phyloP scores from a whole-genome alignment of 1,284 basidiomycete species.

The Fistulina hepatica region DNA sequence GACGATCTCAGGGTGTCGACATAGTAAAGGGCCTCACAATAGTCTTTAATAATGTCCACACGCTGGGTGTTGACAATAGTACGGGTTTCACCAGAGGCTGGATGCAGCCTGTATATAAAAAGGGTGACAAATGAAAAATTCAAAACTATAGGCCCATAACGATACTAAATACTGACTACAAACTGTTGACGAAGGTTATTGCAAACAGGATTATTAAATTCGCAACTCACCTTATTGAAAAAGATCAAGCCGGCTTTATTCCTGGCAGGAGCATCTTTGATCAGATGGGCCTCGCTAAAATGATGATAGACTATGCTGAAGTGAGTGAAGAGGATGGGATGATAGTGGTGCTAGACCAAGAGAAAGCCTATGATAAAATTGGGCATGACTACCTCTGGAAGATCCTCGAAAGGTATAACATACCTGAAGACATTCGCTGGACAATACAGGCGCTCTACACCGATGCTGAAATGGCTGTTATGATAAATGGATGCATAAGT shows the following conservation, averaged over 20 bases:
- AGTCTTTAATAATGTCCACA: constrained; percentile 13
- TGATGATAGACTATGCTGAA: constrained; percentile 16
- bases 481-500: constrained; percentile 17
- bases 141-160: constrained; percentile 25
- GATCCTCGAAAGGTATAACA: constrained; percentile 7
- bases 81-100: constrained; percentile 21
- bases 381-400: constrained; percentile 14
- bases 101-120: constrained; percentile 27
- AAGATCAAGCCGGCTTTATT: constrained; percentile 18
- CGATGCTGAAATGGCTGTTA: constrained; percentile 12
- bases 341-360: constrained; percentile 9
- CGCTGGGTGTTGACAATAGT: constrained; percentile 5
- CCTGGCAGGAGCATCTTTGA: constrained; percentile 15
- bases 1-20: too few species aligned
- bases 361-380: constrained; percentile 11
- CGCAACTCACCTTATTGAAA: constrained; percentile 8
- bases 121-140: constrained; percentile 19
- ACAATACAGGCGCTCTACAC: constrained; percentile 15
- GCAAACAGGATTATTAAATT: constrained; percentile 8
- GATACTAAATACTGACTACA: constrained; percentile 14
- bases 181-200: constrained; percentile 12
- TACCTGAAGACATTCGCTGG: constrained; percentile 14
- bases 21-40: constrained; percentile 5
- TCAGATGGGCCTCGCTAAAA: constrained; percentile 12
- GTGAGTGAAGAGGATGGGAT: constrained; percentile 13